phyloP scores from a whole-genome alignment of 2,329 filamentous ascomycete species.

The Claviceps maximensis region DNA sequence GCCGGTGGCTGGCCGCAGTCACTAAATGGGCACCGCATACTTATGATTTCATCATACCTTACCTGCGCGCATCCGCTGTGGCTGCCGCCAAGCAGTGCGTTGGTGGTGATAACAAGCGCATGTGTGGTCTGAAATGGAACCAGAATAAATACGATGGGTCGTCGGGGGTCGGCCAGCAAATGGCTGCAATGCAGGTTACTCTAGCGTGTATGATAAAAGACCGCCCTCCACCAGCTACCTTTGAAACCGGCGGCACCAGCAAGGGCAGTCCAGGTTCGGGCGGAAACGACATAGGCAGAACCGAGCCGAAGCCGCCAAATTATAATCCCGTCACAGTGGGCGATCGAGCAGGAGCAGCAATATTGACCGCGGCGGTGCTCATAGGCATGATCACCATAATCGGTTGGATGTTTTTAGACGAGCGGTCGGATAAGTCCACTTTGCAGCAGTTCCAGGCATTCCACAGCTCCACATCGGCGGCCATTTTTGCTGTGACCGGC shows the following conservation, averaged over 20 bases:
- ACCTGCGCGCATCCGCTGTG: constrained; percentile 40
- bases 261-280: constrained; percentile 32
- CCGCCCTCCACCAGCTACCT: constrained; percentile 29
- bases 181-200: constrained; percentile 54
- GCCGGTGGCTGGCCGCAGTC: constrained; percentile 47
- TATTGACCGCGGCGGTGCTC: constrained; percentile 47
- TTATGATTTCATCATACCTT: constrained; percentile 35
- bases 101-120: constrained; percentile 40
- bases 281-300: constrained; percentile 31
- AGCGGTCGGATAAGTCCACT: constrained; percentile 23
- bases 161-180: constrained; percentile 55
- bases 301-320: constrained; percentile 13
- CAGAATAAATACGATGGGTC: constrained; percentile 43
- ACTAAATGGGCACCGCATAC: constrained; percentile 53
- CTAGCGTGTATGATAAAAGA: constrained; percentile 44
- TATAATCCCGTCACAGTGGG: constrained; percentile 31
- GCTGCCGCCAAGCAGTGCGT: constrained; percentile 44
- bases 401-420: constrained; percentile 35
- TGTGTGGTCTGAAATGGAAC: constrained; percentile 50
- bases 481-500: constrained; percentile 7
- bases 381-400: constrained; percentile 39
- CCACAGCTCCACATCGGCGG: constrained; percentile 9
- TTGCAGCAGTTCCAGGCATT: constrained; percentile 20
- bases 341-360: constrained; percentile 55
- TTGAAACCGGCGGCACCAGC: constrained; percentile 44